Evolutionary conservation across 768 basidiomycete species (phyloP), one percentile per base, ranked within the genome.

Genomic region (Calocera viscosa): DNA sequence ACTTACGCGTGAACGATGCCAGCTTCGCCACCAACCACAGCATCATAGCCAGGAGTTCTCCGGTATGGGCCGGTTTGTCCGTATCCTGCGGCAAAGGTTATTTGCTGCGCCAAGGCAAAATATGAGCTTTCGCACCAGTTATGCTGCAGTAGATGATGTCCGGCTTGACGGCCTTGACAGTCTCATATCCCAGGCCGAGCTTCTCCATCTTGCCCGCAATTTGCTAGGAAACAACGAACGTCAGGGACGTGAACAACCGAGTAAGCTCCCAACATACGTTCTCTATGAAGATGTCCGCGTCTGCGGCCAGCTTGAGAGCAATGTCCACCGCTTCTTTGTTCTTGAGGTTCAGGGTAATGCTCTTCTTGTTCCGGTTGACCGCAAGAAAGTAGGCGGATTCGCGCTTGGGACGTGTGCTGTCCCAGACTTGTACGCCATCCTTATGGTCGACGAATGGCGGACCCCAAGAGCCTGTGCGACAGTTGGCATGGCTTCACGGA

Each of bases 321-420:
- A 97, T 85, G 67, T 86, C 85, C 1, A 89, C 80, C 0, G 94
- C 94, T 70, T 87, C 84, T 1, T 83, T 78, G 0, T 78, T 76
- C 76, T 95, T 96, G 78, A 97, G 86, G 76, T 97, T 89, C 17
- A 95, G 84, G 7, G 91, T 93, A 43, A 94, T 81, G 3, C 91
- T 93, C 33, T 89, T 84, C 74, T 94, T 94, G 76, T 92, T 92
- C 64, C 94, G 81, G 75, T 97, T 97, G 0, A 83, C 85, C 0
- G 89, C 83, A 5, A 97, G 82, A 74, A 95, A 97, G 74, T 97
- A 97, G 0, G 94, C 91, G 2, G 91, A 90, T 75, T 97, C 94
- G n/a, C n/a, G n/a, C n/a, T n/a, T n/a, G n/a, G n/a, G n/a, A n/a
- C n/a, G n/a, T n/a, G n/a, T n/a, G n/a, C n/a, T n/a, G n/a, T n/a